These are phyloP conservation scores for Piper betle DNA, from an alignment of 164 flowering plant genomes.

Conservation along the genomic window DNA sequence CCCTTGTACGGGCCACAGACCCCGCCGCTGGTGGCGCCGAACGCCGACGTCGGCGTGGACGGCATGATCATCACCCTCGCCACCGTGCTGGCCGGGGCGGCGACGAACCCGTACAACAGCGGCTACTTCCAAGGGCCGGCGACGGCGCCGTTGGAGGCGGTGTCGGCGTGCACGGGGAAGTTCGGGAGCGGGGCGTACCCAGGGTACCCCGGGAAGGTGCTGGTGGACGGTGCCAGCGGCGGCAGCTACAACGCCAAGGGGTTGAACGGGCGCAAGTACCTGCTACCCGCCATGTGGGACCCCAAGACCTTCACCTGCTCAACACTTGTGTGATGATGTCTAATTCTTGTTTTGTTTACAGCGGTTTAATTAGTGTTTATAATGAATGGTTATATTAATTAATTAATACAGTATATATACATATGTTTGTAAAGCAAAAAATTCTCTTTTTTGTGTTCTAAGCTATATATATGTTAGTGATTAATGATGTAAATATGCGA, in stretches of 20 bases:
- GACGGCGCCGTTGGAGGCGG: constrained; percentile 15
- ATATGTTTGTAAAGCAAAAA: no score
- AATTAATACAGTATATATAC: no score
- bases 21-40: constrained; percentile 13
- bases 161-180: constrained; percentile 12
- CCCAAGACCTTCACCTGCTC: constrained; percentile 2
- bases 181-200: constrained; percentile 12
- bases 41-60: constrained; percentile 14
- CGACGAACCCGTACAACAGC: constrained; percentile 10
- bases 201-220: constrained; percentile 11
- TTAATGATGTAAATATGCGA: no score
- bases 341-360: no score
- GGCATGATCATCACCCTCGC: constrained; percentile 15
- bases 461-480: no score
- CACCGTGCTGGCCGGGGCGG: constrained; percentile 6
- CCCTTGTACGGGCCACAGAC: constrained; percentile 14
- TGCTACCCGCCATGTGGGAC: constrained; percentile 15
- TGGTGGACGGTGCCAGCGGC: constrained; percentile 9
- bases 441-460: no score
- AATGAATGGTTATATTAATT: no score
- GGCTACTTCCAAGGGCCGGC: constrained; percentile 14
- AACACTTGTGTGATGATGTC: background rate
- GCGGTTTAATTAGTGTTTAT: no score
- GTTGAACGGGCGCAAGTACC: constrained; percentile 10
- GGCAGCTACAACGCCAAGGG: constrained; percentile 15